These are phyloP conservation scores for Psilocybe subaeruginosa DNA, from an alignment of 768 basidiomycete genomes.

Conservation along the genomic window DNA sequence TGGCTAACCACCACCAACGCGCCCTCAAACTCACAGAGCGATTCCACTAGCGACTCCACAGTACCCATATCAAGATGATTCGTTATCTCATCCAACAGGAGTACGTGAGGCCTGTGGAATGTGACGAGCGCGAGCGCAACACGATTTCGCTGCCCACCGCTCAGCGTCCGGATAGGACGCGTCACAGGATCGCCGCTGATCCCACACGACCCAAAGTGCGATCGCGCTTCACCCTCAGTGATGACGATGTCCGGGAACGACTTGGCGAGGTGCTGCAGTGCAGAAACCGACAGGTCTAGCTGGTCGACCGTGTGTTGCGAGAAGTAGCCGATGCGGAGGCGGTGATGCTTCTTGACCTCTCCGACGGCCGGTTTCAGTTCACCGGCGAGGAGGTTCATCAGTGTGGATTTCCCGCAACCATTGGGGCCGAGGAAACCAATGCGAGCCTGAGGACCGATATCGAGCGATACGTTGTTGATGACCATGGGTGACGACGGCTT, in stretches of 20 bases:
- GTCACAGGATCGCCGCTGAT: slow-evolving; percentile 45
- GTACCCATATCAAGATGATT: slow-evolving; percentile 71
- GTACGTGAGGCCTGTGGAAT: slow-evolving; percentile 54
- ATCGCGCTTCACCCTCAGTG: slow-evolving; percentile 32
- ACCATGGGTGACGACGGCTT: slow-evolving; percentile 21
- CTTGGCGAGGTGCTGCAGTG: slow-evolving; percentile 30
- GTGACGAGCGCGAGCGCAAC: slow-evolving; percentile 60
- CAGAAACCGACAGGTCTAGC: slow-evolving; percentile 34
- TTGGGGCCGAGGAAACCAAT: slow-evolving; percentile 40
- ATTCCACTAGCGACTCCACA: slow-evolving; percentile 54
- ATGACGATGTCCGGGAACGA: slow-evolving; percentile 28
- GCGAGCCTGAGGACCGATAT: slow-evolving; percentile 29
- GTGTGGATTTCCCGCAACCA: slow-evolving; percentile 60
- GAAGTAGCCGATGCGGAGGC: slow-evolving; percentile 60
- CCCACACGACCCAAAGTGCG: slow-evolving; percentile 45
- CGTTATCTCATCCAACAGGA: slow-evolving; percentile 64
- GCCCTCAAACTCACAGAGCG: slow-evolving; percentile 54
- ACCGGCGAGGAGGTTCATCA: slow-evolving; percentile 50
- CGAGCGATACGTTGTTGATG: slow-evolving; percentile 32
- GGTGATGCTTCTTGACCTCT: slow-evolving; percentile 53
- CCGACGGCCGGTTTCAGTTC: slow-evolving; percentile 46
- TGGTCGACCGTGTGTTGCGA: slow-evolving; percentile 65
- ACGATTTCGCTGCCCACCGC: slow-evolving; percentile 62
- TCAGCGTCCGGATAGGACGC: slow-evolving; percentile 41
- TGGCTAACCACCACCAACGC: slow-evolving; percentile 69